Percentiles rank a stretch among this genome's conserved stretches.
Evolutionary conservation across 2,329 filamentous ascomycete species (phyloP).

Genomic region (Clarireedia paspali): DNA sequence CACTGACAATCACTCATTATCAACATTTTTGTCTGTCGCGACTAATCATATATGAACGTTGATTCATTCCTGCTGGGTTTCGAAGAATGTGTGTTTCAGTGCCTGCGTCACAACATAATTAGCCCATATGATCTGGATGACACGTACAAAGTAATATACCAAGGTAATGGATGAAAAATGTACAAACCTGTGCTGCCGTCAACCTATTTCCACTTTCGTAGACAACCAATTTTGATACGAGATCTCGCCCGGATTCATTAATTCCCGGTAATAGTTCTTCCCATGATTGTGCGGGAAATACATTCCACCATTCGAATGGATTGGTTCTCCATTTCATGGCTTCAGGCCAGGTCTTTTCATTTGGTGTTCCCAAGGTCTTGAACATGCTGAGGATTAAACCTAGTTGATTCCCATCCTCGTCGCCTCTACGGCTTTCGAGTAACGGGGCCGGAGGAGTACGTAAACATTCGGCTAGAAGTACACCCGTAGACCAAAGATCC

Average conservation of each 20-base stretch:
- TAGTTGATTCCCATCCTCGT: constrained; percentile 84
- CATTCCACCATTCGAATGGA: constrained; percentile 84
- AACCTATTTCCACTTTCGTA: constrained; percentile 65
- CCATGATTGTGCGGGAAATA: constrained; percentile 65
- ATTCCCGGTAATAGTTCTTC: constrained; percentile 57
- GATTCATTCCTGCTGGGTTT: not conserved
- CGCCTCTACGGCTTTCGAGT: constrained; percentile 67
- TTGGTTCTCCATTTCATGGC: constrained; percentile 58
- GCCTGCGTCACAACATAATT: not conserved
- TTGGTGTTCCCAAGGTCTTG: constrained; percentile 81
- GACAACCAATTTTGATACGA: constrained; percentile 60
- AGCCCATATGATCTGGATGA: not conserved
- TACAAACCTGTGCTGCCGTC: constrained; percentile 53
- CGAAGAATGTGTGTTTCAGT: constrained; percentile 5
- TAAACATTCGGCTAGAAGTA: constrained; percentile 71
- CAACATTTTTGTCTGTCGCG: not conserved
- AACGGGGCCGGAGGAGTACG: constrained; percentile 50
- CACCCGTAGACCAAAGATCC: constrained; percentile 86
- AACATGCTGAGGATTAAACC: constrained; percentile 90
- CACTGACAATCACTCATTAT: not conserved
- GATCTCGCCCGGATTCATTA: constrained; percentile 49
- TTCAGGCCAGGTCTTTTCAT: constrained; percentile 75
- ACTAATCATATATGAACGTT: not conserved
- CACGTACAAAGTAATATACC: no score
- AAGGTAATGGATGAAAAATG: not conserved